These are phyloP conservation scores for Fagopyrum homotropicum DNA, from an alignment of 148 eudicot genomes.

Conservation along the genomic window DNA sequence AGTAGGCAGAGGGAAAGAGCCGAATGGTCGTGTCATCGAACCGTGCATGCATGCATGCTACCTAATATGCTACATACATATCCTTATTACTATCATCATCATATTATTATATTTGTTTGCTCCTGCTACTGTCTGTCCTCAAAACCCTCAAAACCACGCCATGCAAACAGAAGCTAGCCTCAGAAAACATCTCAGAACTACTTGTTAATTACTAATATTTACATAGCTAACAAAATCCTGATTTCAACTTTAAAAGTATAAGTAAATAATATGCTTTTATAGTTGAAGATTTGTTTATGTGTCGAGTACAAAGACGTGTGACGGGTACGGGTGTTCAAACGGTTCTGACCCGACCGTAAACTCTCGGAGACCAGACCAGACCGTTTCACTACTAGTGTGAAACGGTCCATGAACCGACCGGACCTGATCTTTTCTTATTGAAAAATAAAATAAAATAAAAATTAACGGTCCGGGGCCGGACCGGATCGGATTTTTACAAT, in stretches of 20 bases:
- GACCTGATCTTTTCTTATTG: too few relatives aligned
- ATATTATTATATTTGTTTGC: background rate
- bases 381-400: too few relatives aligned
- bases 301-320: too few relatives aligned
- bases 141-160: background rate
- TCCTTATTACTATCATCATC: background rate
- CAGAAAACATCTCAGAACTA: background rate
- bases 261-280: background rate
- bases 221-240: background rate
- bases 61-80: too few relatives aligned
- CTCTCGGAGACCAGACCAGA: too few relatives aligned
- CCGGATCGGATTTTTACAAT: too few relatives aligned
- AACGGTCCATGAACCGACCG: too few relatives aligned
- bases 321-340: too few relatives aligned
- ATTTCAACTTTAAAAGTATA: background rate
- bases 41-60: background rate
- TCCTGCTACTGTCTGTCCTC: background rate
- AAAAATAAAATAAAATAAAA: too few relatives aligned
- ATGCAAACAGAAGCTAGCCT: background rate
- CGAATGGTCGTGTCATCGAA: slow-evolving; percentile 8
- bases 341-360: too few relatives aligned
- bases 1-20: background rate
- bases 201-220: background rate
- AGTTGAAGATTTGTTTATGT: too few relatives aligned
- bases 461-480: too few relatives aligned